Evolutionary conservation across 345 rosid genomes (phyloP).

Genomic region (Salix koriyanagi): DNA sequence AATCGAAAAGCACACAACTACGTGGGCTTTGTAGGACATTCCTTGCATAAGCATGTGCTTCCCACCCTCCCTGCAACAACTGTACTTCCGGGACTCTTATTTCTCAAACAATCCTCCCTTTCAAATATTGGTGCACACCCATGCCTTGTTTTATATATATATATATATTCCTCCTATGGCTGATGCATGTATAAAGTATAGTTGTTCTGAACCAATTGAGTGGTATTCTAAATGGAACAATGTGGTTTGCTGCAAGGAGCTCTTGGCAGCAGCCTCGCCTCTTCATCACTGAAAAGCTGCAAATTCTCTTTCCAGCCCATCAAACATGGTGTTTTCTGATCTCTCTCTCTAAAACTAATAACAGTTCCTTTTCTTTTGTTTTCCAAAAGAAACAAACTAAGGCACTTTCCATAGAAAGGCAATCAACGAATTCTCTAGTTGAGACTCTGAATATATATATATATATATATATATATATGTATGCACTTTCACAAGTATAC

Average conservation of each 20-base stretch:
- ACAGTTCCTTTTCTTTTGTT: not conserved
- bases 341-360: not conserved
- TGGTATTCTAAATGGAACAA: constrained; percentile 6
- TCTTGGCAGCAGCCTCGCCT: constrained; percentile 17
- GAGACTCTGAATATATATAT: not conserved
- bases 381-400: constrained; percentile 4
- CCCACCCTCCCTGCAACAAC: constrained; percentile 54
- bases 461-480: not conserved
- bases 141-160: not conserved
- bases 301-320: constrained; percentile 47
- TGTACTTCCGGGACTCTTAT: constrained; percentile 13
- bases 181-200: not conserved
- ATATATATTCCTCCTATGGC: not conserved
- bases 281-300: constrained; percentile 48
- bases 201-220: not conserved
- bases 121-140: not conserved
- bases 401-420: constrained; percentile 29
- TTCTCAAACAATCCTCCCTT: constrained; percentile 2
- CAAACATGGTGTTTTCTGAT: constrained; percentile 31
- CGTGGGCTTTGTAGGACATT: constrained; percentile 42
- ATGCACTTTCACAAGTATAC: not conserved
- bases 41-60: constrained; percentile 48
- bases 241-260: constrained; percentile 22
- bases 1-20: constrained; percentile 30
- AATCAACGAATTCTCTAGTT: constrained; percentile 19